Evolutionary conservation across 2,329 filamentous ascomycete species (phyloP).

Genomic region (Clathrospora elynae): DNA sequence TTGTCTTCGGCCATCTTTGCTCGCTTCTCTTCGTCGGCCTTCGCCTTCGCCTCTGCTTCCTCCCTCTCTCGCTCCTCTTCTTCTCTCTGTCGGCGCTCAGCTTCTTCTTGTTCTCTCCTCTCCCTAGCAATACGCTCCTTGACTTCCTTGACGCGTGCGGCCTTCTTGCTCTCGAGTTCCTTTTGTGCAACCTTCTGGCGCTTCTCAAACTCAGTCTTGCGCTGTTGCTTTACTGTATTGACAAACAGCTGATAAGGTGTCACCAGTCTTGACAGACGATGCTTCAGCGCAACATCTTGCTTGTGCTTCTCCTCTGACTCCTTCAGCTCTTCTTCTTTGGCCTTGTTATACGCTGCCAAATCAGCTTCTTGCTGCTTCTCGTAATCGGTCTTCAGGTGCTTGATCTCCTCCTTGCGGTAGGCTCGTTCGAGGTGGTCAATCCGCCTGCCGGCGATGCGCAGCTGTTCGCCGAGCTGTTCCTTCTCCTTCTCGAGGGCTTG

Average conservation of each 20-base stretch:
- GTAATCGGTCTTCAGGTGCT: constrained; percentile 88
- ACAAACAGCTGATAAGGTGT: constrained; percentile 84
- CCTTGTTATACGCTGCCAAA: constrained; percentile 76
- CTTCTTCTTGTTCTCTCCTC: constrained; percentile 82
- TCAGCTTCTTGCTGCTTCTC: constrained; percentile 80
- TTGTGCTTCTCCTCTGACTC: constrained; percentile 88
- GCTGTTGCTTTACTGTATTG: constrained; percentile 79
- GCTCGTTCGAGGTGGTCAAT: constrained; percentile 97
- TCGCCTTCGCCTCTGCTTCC: constrained; percentile 85
- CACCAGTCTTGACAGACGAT: constrained; percentile 84
- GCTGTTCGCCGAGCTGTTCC: constrained; percentile 89
- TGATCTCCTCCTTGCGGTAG: constrained; percentile 91
- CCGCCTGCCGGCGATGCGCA: constrained; percentile 90
- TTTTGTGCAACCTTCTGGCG: constrained; percentile 88
- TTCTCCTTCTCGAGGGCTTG: constrained; percentile 97
- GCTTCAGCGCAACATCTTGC: constrained; percentile 90
- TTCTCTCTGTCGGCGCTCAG: constrained; percentile 76
- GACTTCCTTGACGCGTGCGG: constrained; percentile 83
- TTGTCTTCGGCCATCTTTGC: constrained; percentile 75
- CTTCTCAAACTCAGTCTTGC: constrained; percentile 94
- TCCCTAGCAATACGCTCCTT: constrained; percentile 82
- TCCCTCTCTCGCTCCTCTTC: constrained; percentile 80
- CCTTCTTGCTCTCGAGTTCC: constrained; percentile 91
- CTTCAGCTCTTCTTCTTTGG: constrained; percentile 75
- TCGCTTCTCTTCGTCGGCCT: constrained; percentile 78